These are phyloP conservation scores for Russula earlei DNA, from an alignment of 768 basidiomycete genomes.

Conservation along the genomic window DNA sequence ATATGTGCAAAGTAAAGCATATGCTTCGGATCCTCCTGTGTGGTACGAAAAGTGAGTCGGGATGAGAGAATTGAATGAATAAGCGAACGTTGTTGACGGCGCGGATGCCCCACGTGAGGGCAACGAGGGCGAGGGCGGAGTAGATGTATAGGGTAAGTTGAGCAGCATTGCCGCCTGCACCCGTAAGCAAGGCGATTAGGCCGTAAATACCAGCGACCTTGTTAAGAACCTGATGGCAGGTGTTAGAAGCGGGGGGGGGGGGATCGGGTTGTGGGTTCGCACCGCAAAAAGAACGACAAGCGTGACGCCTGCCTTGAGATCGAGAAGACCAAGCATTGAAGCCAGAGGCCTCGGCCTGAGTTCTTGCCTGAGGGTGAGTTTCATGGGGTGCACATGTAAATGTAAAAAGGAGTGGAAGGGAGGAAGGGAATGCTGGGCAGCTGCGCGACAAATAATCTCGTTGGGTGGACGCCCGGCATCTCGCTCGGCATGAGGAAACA, in stretches of 20 bases:
- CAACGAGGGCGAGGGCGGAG: slow-evolving; percentile 73
- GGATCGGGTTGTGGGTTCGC: slow-evolving; percentile 27
- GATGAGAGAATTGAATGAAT: background rate
- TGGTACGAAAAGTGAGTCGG: slow-evolving; percentile 4
- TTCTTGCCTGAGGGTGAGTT: slow-evolving; percentile 73
- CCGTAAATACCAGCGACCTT: slow-evolving; percentile 98
- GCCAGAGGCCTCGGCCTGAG: slow-evolving; percentile 75
- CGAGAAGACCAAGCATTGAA: slow-evolving; percentile 79
- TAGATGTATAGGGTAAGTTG: slow-evolving; percentile 93
- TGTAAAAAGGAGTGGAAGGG: background rate
- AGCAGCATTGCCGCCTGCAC: slow-evolving; percentile 85
- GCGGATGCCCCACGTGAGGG: slow-evolving; percentile 78
- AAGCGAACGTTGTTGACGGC: slow-evolving; percentile 72
- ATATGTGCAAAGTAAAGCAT: slow-evolving; percentile 86
- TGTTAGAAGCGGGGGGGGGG: slow-evolving; percentile 9
- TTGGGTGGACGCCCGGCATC: background rate
- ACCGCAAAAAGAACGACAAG: slow-evolving; percentile 84
- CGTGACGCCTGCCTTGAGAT: slow-evolving; percentile 90
- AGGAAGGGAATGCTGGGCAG: too few relatives aligned
- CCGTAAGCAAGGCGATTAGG: slow-evolving; percentile 81
- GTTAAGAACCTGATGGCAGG: slow-evolving; percentile 62
- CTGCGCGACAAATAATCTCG: too few relatives aligned
- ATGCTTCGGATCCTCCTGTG: slow-evolving; percentile 79
- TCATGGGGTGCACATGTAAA: slow-evolving; percentile 38
- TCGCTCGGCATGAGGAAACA: background rate